Evolutionary conservation across 2,329 filamentous ascomycete species (phyloP), one percentile per base, ranked within the genome.

Genomic region (Periconia macrospinosa): DNA sequence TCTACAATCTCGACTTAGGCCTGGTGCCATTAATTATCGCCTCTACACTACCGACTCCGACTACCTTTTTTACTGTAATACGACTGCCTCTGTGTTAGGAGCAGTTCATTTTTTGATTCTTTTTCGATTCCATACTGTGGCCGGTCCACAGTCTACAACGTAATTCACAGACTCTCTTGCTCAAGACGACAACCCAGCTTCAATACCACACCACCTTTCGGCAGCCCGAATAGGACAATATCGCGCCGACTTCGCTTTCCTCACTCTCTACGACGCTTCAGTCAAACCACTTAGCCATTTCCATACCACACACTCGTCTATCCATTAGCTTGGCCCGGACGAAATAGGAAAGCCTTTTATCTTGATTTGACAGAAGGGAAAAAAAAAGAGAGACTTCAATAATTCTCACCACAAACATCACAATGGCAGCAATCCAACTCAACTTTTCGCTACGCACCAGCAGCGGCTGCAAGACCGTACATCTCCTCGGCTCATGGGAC

Each of bases 401-500:
- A 60, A 63, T 50, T 53, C 54, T 30, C 44, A 62, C n/a, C 59
- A 54, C 5, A 59, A 67, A 70, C 50, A 54, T 55, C 67, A 69
- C 60, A 81, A 96, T 96, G 91, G 88, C 92, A 78, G 83, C 91
- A 75, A 87, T 94, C 79, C 93, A 97, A 81, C 88, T 96, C 67
- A 93, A 92, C 74, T 97, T 97, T 81, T 88, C 89, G 77, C 90
- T 97, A 77, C 91, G 92, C 81, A 95, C 95, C 76, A 96, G 92
- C 73, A 87, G 91, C 74, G 91, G 92, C 80, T 91, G 95, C 84
- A 96, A 97, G 86, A 93, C 92, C 72, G 93, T 96, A 74, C 93
- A 97, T 76, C 84, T 99, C 66, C 89, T 97, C 79, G 93, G 93
- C 71, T 97, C 93, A 65, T 99, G 93, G 93, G 94, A 99, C 83